Percentiles rank a stretch among this genome's conserved stretches.
These are phyloP conservation scores for Blastobotrys proliferans DNA, from an alignment of 1,139 yeast genomes.

Conservation along the genomic window DNA sequence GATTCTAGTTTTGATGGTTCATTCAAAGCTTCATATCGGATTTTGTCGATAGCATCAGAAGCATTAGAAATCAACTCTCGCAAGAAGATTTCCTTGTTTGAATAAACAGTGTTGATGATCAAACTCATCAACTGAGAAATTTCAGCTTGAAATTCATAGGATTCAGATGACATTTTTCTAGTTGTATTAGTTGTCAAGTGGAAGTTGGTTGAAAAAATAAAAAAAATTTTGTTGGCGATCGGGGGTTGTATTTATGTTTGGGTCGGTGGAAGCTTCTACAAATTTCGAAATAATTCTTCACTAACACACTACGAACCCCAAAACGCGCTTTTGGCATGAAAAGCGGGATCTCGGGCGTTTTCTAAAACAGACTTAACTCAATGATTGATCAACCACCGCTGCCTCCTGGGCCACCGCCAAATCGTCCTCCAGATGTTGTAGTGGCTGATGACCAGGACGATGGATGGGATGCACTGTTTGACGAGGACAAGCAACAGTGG, in stretches of 20 bases:
- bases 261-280: conserved; percentile 15
- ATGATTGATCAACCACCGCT: conserved; percentile 12
- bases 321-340: background rate
- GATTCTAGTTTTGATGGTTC: conserved; percentile 90
- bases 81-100: conserved; percentile 98
- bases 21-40: conserved; percentile 92
- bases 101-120: conserved; percentile 99
- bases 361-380: background rate
- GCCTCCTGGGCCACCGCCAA: conserved; percentile 20
- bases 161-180: conserved; percentile 28
- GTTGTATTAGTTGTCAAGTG: background rate
- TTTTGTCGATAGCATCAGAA: conserved; percentile 93
- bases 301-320: background rate
- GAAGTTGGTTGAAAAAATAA: conserved; percentile 2
- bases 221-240: conserved; percentile 1
- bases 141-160: conserved; percentile 96
- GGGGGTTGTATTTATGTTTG: conserved; percentile 5
- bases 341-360: conserved; percentile 1
- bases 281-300: background rate
- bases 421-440: conserved; percentile 14
- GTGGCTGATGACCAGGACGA: conserved; percentile 19
- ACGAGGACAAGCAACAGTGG: conserved; percentile 22
- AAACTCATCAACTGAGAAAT: conserved; percentile 99
- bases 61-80: conserved; percentile 99
- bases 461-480: conserved; percentile 34